phyloP scores from a whole-genome alignment of 352 stramenopile genomes.

The Globisporangium parvum region DNA sequence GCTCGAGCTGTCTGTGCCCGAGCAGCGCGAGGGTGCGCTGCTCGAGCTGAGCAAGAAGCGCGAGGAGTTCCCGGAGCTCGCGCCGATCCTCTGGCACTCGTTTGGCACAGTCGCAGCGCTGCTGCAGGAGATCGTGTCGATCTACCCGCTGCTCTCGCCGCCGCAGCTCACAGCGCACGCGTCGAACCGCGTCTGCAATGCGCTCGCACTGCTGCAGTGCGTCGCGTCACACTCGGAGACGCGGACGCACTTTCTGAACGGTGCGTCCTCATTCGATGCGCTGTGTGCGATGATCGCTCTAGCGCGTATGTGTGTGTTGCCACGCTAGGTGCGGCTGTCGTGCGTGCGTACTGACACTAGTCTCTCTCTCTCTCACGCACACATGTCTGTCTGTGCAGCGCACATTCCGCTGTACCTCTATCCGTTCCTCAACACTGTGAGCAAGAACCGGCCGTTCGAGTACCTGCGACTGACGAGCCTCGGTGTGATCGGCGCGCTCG shows the following conservation, averaged over 20 bases:
- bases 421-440: constrained; percentile 98
- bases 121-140: constrained; percentile 98
- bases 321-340: not conserved
- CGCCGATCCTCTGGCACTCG: constrained; percentile 97
- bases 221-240: constrained; percentile 97
- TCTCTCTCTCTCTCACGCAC: not conserved
- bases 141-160: constrained; percentile 96
- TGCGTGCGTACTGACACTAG: not conserved
- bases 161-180: constrained; percentile 96
- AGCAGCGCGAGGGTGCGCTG: constrained; percentile 95
- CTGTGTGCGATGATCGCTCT: too few species aligned
- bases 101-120: constrained; percentile 96
- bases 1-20: constrained; percentile 90
- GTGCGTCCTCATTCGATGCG: constrained; percentile 22
- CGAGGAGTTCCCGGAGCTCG: constrained; percentile 96
- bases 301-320: not conserved
- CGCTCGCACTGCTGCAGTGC: constrained; percentile 96
- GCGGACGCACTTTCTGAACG: constrained; percentile 94
- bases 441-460: constrained; percentile 98
- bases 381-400: constrained; percentile 30
- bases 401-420: constrained; percentile 99
- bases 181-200: constrained; percentile 98
- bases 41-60: constrained; percentile 98
- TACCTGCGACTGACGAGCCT: constrained; percentile 97
- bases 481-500: constrained; percentile 97